Evolutionary conservation across 768 basidiomycete genomes (phyloP).

Genomic region (Holtermanniella nyarrowii): DNA sequence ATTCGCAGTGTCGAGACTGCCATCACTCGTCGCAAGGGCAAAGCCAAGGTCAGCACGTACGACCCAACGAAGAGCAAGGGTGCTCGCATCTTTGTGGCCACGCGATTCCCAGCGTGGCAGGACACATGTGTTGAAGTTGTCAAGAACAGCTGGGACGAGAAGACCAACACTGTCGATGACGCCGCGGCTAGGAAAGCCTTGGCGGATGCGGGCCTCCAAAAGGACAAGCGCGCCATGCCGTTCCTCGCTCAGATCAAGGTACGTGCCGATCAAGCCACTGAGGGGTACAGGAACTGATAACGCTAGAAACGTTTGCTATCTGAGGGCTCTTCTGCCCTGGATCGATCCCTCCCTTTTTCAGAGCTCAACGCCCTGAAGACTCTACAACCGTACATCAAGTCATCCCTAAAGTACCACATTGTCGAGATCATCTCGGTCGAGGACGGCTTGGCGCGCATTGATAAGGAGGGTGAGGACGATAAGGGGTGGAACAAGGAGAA

Average conservation of each 20-base stretch:
- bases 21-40: slow-evolving; percentile 63
- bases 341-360: slow-evolving; percentile 70
- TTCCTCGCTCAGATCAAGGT: slow-evolving; percentile 92
- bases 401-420: slow-evolving; percentile 41
- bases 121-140: slow-evolving; percentile 66
- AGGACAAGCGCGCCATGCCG: slow-evolving; percentile 93
- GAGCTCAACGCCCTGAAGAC: slow-evolving; percentile 63
- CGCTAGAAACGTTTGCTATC: slow-evolving; percentile 44
- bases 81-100: slow-evolving; percentile 83
- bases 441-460: slow-evolving; percentile 57
- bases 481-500: slow-evolving; percentile 57
- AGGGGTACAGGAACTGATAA: not conserved
- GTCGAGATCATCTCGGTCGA: slow-evolving; percentile 56
- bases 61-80: slow-evolving; percentile 70
- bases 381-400: slow-evolving; percentile 69
- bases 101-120: slow-evolving; percentile 88
- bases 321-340: slow-evolving; percentile 59
- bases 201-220: slow-evolving; percentile 65
- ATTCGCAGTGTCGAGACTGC: slow-evolving; percentile 78
- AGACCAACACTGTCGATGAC: slow-evolving; percentile 58
- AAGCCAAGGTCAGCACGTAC: slow-evolving; percentile 49
- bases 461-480: slow-evolving; percentile 46
- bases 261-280: slow-evolving; percentile 11
- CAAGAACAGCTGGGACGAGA: slow-evolving; percentile 55
- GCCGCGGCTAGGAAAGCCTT: slow-evolving; percentile 60